Conservation (phyloP, 1,139 yeast species). For the Debaryomyces udenii region DNA sequence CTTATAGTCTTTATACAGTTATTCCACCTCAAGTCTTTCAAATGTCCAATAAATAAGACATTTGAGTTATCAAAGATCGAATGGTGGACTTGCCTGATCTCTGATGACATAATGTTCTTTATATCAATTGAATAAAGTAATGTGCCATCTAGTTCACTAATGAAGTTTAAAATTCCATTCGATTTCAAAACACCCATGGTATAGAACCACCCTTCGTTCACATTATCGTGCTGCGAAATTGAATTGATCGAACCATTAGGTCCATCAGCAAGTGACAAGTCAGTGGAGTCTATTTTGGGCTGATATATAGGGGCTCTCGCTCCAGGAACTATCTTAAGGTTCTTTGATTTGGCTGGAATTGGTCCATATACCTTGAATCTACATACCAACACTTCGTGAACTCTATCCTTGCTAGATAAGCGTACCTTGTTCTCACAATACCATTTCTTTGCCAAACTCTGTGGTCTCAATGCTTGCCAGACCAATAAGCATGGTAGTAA, state of each 20-base stretch:
- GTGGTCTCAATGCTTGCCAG: conserved; percentile 66
- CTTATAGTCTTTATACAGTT: conserved; percentile 41
- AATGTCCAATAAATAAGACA: conserved; percentile 60
- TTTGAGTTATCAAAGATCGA: conserved; percentile 65
- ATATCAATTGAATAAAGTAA: conserved; percentile 66
- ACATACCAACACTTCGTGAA: conserved; percentile 58
- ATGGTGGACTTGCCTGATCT: conserved; percentile 67
- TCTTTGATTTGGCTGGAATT: conserved; percentile 47
- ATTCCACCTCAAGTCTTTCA: conserved; percentile 53
- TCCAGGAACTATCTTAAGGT: conserved; percentile 43
- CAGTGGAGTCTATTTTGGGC: conserved; percentile 20
- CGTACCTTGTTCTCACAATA: conserved; percentile 45
- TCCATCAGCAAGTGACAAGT: conserved; percentile 6
- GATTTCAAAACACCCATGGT: conserved; percentile 74
- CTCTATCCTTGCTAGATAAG: conserved; percentile 28
- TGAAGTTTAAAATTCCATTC: conserved; percentile 64
- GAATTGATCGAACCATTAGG: conserved; percentile 7
- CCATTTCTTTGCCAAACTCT: conserved; percentile 63
- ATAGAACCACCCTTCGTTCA: conserved; percentile 69
- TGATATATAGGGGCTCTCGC: conserved; percentile 51
- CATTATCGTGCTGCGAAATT: conserved; percentile 17
- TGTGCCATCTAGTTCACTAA: conserved; percentile 69
- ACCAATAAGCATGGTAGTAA: conserved; percentile 56
- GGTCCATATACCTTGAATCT: conserved; percentile 69
- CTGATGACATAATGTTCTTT: conserved; percentile 58